Evolutionary conservation across 768 basidiomycete species (phyloP), one percentile per base, ranked within the genome.

Genomic region (Hericium alpestre): DNA sequence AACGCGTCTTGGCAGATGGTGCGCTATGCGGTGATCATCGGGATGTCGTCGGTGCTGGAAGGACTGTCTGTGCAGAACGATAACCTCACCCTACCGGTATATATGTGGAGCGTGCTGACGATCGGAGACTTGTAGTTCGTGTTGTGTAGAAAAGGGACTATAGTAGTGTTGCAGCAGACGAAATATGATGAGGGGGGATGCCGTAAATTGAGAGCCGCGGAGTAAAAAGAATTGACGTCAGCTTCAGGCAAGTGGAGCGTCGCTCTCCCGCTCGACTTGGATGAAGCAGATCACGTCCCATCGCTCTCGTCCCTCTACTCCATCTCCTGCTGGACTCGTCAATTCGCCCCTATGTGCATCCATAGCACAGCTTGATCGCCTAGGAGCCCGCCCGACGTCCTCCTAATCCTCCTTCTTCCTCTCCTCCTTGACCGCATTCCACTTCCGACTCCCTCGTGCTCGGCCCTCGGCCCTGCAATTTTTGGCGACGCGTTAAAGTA

Each of bases 21-120:
- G 48, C 77, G 84, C 23, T 98, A 94, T 69, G 69, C 76, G 13
- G 63, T 77, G 48, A 83, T 87, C 32, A 77, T 84, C 27, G 69
- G 71, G n/a, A 66, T 88, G 43, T 77, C 88, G 4, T 83, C 84
- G 2, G 68, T 90, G 46, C 76, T 98, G 61, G 96, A 99, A 72
- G 96, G 93, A 15, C 71, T 93, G 56, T 92, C 91, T 18, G 86
- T 87, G 66, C 96, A 99, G 72, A 98, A 98, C 71, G 96, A 99
- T 72, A 99, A 99, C 71, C 76, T 99, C 62, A 92, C 90, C 43
- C 75, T 99, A 60, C 95, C 96, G n/a, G 72, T 98, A 70, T 98
- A 87, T 69, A 84, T 94, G 75, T 99, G 93, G 93, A 87, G 89
- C 66, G 76, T 92, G 72, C 74, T 93, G 38, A 84, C 85, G 37